These are phyloP conservation scores for Polyporus arcularius DNA, from an alignment of 768 basidiomycete species.

Conservation along the genomic window DNA sequence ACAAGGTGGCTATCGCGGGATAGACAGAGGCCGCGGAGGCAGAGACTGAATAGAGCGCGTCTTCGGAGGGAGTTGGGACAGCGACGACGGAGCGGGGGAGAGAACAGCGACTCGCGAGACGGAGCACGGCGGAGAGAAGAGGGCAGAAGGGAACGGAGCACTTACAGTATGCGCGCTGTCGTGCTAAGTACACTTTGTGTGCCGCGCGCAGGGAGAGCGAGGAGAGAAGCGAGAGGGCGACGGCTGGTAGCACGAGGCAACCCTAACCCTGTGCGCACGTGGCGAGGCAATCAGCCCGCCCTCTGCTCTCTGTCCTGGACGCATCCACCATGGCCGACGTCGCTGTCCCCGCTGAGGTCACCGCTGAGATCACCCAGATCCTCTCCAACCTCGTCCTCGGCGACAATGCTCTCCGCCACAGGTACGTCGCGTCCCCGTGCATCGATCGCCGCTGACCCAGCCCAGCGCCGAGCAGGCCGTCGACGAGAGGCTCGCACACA, in stretches of 20 bases:
- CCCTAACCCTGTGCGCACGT: background rate
- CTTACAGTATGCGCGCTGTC: too few species aligned
- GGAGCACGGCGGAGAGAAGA: too few species aligned
- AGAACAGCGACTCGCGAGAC: too few species aligned
- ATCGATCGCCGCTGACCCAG: background rate
- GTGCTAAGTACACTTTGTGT: too few species aligned
- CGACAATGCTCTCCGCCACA: constrained; percentile 79
- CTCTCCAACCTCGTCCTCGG: constrained; percentile 83
- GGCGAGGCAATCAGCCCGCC: background rate
- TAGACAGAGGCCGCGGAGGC: too few species aligned
- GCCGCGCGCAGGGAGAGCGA: too few species aligned
- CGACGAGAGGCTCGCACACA: constrained; percentile 74
- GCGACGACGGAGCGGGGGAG: too few species aligned
- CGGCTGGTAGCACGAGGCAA: too few species aligned
- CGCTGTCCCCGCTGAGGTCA: constrained; percentile 64
- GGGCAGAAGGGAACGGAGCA: too few species aligned
- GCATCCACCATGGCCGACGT: constrained; percentile 19
- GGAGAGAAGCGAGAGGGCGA: background rate
- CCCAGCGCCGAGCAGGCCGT: constrained; percentile 77
- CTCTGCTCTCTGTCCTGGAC: background rate
- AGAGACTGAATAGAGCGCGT: too few species aligned
- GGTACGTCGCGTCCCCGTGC: constrained; percentile 38
- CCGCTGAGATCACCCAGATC: constrained; percentile 77
- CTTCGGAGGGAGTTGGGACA: too few species aligned
- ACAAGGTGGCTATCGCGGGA: too few species aligned